Base-by-base conservation (phyloP, 1,139 yeast species). In the Taiozyma sp. region DNA sequence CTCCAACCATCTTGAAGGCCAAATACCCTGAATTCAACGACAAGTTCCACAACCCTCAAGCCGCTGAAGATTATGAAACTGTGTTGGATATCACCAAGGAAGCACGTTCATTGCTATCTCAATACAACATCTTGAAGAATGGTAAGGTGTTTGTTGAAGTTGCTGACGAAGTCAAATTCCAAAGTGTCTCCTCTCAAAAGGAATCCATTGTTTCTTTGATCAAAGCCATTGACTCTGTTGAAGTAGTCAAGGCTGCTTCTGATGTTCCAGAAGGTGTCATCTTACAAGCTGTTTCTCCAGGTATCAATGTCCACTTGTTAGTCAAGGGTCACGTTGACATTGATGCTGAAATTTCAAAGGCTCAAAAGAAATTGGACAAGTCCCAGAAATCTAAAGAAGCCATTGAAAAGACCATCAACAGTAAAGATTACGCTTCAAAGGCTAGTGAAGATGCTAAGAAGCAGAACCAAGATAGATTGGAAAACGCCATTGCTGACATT, bases 311-410 rank as follows among this genome's bases (percentile, higher is more conserved):
- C 40, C 96, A 88, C 64, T 81, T 91, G 39, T 78, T 93, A 67
- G 97, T 93, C 53, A 89, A 89, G 77, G 98, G 98, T 50, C 95
- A 88, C 67, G 83, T 93, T 61, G 97, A 93, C 67, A 80, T 91
- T 62, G 97, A 90, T 62, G 85, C 87, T 48, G 98, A 93, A 72
- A 88, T 93, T 63, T 66, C 76, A 59, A 93, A 91, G 78, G 95
- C 91, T 45, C 69, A 76, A 62, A 83, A 81, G 78, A 90, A 87
- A 74, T 77, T 90, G 64, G 76, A 71, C 52, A 83, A 81, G 69
- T 73, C 77, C 42, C 67, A 69, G 56, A 76, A 74, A 60, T 65
- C 75, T 50, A 75, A 78, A 62, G 72, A 71, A 45, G 69, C 73
- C 54, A 72, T 84, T 50, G 77, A 79, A 60, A 84, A 83, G 71